Conservation (phyloP, 345 rosid species). For the Laguncularia racemosa region DNA sequence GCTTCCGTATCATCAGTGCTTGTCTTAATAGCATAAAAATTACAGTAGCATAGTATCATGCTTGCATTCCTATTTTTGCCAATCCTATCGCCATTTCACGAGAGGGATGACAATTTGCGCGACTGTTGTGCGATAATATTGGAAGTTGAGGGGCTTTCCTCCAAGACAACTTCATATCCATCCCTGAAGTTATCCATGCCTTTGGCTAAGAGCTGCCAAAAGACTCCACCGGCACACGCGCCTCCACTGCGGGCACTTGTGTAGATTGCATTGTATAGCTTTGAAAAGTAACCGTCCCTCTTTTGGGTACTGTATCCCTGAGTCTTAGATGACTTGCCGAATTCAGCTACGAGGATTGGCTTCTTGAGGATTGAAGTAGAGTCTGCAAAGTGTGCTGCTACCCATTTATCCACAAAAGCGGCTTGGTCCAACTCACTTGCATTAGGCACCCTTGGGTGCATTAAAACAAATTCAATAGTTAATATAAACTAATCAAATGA, state of each 20-base stretch:
- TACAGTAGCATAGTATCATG: not conserved
- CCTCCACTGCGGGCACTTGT: constrained; percentile 33
- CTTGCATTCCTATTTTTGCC: not conserved
- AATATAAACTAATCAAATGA: not conserved
- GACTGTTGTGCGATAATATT: constrained; percentile 48
- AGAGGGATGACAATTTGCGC: constrained; percentile 24
- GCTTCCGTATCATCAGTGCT: too few species aligned
- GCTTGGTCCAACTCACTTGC: constrained; percentile 28
- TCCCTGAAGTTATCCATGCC: constrained; percentile 39
- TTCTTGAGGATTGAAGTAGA: constrained; percentile 32
- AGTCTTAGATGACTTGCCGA: constrained; percentile 46
- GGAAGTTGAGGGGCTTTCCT: constrained; percentile 54
- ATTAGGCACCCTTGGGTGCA: constrained; percentile 38
- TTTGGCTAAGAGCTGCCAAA: constrained; percentile 56
- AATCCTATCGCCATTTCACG: not conserved
- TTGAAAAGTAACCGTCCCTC: constrained; percentile 41
- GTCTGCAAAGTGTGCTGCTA: constrained; percentile 41
- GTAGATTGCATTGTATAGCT: constrained; percentile 38
- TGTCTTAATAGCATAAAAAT: too few species aligned
- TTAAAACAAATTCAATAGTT: not conserved
- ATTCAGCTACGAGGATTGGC: constrained; percentile 53
- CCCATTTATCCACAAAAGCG: constrained; percentile 44
- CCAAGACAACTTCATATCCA: constrained; percentile 55
- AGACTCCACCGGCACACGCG: constrained; percentile 51
- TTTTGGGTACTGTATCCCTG: constrained; percentile 35